phyloP scores from a whole-genome alignment of 2,329 filamentous ascomycete genomes.

The Fusarium lyarnte region DNA sequence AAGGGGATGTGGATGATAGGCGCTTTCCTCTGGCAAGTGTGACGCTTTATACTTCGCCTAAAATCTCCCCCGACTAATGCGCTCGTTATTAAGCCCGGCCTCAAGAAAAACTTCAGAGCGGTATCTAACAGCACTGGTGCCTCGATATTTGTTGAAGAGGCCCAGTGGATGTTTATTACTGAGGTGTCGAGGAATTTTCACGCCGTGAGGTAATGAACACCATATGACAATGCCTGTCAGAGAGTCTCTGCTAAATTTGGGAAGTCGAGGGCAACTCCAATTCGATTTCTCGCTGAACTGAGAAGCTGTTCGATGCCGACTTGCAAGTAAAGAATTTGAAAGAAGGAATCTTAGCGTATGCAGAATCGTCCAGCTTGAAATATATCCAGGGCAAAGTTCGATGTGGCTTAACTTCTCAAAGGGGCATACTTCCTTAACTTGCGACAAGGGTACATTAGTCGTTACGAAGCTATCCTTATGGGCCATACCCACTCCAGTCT shows the following conservation, averaged over 20 bases:
- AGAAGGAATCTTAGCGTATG: neutral
- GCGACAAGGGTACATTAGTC: constrained; percentile 38
- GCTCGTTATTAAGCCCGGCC: neutral
- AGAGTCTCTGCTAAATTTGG: neutral
- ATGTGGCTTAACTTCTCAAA: constrained; percentile 5
- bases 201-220: neutral
- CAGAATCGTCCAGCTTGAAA: constrained; percentile 24
- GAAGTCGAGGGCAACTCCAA: neutral
- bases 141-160: neutral
- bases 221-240: constrained; percentile 15
- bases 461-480: constrained; percentile 26
- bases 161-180: neutral
- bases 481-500: constrained; percentile 34
- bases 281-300: neutral
- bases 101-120: neutral
- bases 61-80: neutral
- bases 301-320: neutral
- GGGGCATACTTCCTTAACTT: constrained; percentile 33
- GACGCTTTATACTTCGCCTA: neutral
- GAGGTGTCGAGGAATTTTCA: neutral
- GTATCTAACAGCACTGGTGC: neutral
- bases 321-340: neutral
- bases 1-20: constrained; percentile 1
- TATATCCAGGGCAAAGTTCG: constrained; percentile 23
- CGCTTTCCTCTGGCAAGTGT: neutral